Evolutionary conservation across 78 protist species (phyloP).

Genomic region (Dictyostelium purpureum): DNA sequence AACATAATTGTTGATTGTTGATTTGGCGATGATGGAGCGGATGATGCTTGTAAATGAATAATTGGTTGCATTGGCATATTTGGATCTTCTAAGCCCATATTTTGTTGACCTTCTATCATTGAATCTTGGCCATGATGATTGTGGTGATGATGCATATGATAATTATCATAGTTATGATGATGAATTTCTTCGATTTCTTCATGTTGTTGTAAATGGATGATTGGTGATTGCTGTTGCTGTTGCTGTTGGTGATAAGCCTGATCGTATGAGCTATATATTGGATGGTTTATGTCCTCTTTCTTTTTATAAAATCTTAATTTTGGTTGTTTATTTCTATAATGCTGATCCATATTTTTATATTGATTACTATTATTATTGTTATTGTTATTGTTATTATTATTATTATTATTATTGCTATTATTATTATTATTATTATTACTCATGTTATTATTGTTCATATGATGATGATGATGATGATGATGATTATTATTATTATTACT

Average conservation of each 20-base stretch:
- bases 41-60: background rate
- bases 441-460: background rate
- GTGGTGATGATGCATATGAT: background rate
- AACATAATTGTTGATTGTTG: background rate
- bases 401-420: background rate
- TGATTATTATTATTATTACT: background rate
- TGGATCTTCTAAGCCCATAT: background rate
- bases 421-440: background rate
- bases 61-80: background rate
- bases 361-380: conserved; percentile 3
- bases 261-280: too few relatives aligned
- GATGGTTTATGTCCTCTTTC: background rate
- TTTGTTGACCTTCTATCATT: background rate
- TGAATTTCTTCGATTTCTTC: background rate
- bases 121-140: background rate
- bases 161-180: background rate
- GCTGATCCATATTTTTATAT: background rate
- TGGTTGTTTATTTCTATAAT: background rate
- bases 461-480: background rate
- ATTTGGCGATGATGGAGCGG: background rate
- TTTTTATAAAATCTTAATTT: background rate
- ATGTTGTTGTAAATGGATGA: background rate
- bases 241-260: background rate
- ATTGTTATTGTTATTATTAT: background rate
- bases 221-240: background rate